These are phyloP conservation scores for Diplodia scrobiculata DNA, from an alignment of 2,329 filamentous ascomycete genomes.

Conservation along the genomic window DNA sequence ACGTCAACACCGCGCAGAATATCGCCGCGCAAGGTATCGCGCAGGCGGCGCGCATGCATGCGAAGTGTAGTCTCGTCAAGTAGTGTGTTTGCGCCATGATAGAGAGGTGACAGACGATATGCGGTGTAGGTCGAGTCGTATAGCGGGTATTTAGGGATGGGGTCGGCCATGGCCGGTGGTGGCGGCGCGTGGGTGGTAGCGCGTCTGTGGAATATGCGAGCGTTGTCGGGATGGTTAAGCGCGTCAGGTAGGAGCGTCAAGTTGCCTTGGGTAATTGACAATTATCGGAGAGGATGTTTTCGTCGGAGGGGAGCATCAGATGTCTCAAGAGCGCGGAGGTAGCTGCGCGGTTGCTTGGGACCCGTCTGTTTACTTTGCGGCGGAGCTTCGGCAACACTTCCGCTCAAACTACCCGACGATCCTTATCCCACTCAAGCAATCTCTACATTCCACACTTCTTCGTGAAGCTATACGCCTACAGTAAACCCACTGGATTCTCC, in stretches of 20 bases:
- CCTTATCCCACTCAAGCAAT: not conserved
- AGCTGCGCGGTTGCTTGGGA: not conserved
- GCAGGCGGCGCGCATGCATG: constrained; percentile 52
- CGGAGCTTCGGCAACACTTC: not conserved
- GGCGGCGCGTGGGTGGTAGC: constrained; percentile 13
- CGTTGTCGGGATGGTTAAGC: not conserved
- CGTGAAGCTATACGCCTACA: not conserved
- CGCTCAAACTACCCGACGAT: not conserved
- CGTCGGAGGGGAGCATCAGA: not conserved
- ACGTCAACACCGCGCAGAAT: constrained; percentile 51
- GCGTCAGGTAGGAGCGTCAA: not conserved
- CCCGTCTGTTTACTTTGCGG: constrained; percentile 20
- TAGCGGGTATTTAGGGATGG: constrained; percentile 48
- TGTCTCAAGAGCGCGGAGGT: not conserved
- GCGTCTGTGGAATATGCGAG: not conserved
- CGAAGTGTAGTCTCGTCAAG: constrained; percentile 46
- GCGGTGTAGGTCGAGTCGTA: constrained; percentile 58
- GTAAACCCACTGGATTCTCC: not conserved
- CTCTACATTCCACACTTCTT: not conserved
- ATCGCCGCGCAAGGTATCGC: constrained; percentile 54
- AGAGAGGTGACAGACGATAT: constrained; percentile 58
- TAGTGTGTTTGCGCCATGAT: constrained; percentile 48
- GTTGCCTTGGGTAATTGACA: not conserved
- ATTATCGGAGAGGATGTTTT: not conserved
- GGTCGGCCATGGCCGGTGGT: constrained; percentile 37